Base-by-base conservation (phyloP, 2,329 filamentous ascomycete species). In the Paracoccidioides lutzii region DNA sequence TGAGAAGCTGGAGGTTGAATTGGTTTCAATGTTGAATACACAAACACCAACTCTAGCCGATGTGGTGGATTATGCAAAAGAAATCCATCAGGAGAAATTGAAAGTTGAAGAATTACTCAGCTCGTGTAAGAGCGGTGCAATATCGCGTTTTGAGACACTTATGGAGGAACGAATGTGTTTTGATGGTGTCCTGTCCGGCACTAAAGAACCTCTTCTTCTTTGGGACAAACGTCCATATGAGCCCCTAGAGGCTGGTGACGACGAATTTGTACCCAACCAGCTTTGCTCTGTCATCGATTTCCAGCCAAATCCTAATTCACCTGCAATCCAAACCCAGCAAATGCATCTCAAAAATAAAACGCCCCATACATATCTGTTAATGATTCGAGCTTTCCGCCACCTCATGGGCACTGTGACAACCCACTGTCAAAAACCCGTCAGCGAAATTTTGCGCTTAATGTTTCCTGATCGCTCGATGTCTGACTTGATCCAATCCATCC, bases 141-240 rank as follows among this genome's bases (percentile, higher is more conserved):
- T 50, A 5, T 22, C 22, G 14, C 37, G 40, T 28, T 54, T 49
- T 9, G 33, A 48, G 30, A 3, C 22, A 5, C 42, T 41, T 22
- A 49, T 32, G 37, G 53, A 54, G 35, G 53, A 54, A 38, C 15
- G 44, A 49, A 28, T 28, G 15, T 46, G 33, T n/a, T 54, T 54
- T 14, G 37, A 48, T 30, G 53, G 53, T 10, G 22, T 38, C 12
- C 32, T 37, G 22, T 49, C 53, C 3, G 38, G 42, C 14, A 38
- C 22, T 32, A 71, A 52, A 73, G 77, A 67, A 1, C 78, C 81
- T 0, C 62, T 77, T 0, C 68, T 91, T 3, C 63, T 75, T 32
- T 90, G 84, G 81, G 88, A 95, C 67, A 76, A 79, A 1, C 82
- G 90, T 14, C 71, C 75, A 1, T 82, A 81, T 63, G 88, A 95